Percentiles rank a stretch among this genome's conserved stretches.
phyloP scores from a whole-genome alignment of 352 stramenopile species.

The Ophiocytium majus region DNA sequence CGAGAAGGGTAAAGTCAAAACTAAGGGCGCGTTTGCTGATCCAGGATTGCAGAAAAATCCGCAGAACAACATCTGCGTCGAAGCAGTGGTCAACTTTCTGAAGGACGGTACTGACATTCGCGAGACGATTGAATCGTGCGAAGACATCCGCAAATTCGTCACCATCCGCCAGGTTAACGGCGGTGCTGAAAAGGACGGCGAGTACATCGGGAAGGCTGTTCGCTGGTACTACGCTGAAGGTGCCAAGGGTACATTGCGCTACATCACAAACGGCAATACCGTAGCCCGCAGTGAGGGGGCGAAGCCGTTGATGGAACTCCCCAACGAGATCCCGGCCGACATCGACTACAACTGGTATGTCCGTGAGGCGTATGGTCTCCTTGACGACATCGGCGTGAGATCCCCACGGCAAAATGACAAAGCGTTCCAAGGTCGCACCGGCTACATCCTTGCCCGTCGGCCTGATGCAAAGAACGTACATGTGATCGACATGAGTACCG shows the following conservation, averaged over 20 bases:
- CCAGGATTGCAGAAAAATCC: background rate
- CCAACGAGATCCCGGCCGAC: background rate
- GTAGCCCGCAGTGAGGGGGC: background rate
- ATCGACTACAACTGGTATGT: background rate
- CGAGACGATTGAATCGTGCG: background rate
- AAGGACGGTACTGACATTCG: background rate
- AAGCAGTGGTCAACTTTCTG: background rate
- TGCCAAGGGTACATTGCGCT: background rate
- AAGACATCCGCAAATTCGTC: background rate
- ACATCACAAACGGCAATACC: background rate
- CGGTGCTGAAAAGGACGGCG: constrained; percentile 5
- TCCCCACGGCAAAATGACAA: too few species aligned
- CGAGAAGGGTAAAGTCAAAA: background rate
- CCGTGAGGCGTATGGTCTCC: too few species aligned
- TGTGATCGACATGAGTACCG: too few species aligned
- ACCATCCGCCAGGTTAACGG: background rate
- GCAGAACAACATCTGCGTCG: background rate
- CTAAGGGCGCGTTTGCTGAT: background rate
- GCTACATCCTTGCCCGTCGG: too few species aligned
- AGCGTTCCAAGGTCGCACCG: too few species aligned
- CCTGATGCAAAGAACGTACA: too few species aligned
- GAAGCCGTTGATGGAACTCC: background rate
- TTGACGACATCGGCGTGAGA: too few species aligned
- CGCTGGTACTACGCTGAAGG: constrained; percentile 13
- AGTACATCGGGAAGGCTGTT: background rate